Conservation (phyloP, 306 rosid species). For the Delonix regia region DNA sequence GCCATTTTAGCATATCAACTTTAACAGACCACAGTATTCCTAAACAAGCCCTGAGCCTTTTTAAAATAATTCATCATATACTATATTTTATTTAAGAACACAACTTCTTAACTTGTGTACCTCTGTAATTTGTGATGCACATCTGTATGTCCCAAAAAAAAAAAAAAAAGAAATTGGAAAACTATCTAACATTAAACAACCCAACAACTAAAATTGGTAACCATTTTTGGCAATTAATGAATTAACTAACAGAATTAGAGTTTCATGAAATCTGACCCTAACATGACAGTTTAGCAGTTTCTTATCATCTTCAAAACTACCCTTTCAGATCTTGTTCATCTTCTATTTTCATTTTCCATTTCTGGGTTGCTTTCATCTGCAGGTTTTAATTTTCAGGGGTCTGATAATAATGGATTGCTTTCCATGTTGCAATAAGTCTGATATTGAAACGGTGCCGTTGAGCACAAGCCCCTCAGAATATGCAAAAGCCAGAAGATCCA, state of each 20-base stretch:
- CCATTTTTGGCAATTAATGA: not conserved
- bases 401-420: slow-evolving; percentile 49
- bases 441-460: not conserved
- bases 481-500: slow-evolving; percentile 27
- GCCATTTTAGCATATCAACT: too few species aligned
- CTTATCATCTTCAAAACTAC: not conserved
- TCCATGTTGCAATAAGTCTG: slow-evolving; percentile 43
- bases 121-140: not conserved
- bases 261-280: not conserved
- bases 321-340: not conserved
- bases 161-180: too few species aligned
- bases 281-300: not conserved
- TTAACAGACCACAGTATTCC: too few species aligned
- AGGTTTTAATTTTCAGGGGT: not conserved
- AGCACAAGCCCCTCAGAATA: not conserved
- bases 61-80: too few species aligned
- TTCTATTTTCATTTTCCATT: too few species aligned
- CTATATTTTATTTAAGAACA: not conserved
- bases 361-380: too few species aligned
- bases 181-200: not conserved
- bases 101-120: not conserved
- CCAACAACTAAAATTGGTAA: not conserved
- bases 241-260: not conserved
- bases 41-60: too few species aligned
- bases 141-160: too few species aligned